Evolutionary conservation across 169 alveolate species (phyloP).

Genomic region (Cryptosporidium ubiquitum): DNA sequence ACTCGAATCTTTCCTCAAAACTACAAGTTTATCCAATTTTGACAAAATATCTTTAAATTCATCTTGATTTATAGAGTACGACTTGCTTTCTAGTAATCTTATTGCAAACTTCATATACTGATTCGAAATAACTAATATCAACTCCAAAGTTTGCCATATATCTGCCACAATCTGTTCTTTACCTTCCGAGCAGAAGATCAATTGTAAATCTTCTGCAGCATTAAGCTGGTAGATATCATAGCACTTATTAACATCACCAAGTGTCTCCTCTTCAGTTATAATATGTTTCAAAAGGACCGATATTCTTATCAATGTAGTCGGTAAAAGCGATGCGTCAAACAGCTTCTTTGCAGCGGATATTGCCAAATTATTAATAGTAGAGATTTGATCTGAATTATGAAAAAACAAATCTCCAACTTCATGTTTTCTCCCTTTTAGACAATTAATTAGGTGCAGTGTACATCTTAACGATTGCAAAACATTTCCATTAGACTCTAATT

Average conservation of each 20-base stretch:
- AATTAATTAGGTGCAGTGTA: conserved; percentile 8
- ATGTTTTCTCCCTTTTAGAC: not conserved
- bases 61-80: not conserved
- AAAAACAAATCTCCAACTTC: conserved; percentile 32
- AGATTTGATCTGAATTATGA: not conserved
- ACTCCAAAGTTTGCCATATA: not conserved
- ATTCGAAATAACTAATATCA: not conserved
- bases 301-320: conserved; percentile 1
- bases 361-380: not conserved
- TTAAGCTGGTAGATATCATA: not conserved
- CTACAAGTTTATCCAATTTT: not conserved
- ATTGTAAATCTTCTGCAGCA: not conserved
- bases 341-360: not conserved
- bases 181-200: not conserved
- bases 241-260: not conserved
- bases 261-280: not conserved
- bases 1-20: not conserved
- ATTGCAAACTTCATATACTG: conserved; percentile 4
- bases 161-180: not conserved
- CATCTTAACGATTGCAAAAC: conserved; percentile 7
- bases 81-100: not conserved
- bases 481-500: conserved; percentile 19
- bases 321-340: conserved; percentile 12
- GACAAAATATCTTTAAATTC: not conserved
- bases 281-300: not conserved